Base-by-base conservation (phyloP, 768 basidiomycete genomes). In the Boletus subparvulus region DNA sequence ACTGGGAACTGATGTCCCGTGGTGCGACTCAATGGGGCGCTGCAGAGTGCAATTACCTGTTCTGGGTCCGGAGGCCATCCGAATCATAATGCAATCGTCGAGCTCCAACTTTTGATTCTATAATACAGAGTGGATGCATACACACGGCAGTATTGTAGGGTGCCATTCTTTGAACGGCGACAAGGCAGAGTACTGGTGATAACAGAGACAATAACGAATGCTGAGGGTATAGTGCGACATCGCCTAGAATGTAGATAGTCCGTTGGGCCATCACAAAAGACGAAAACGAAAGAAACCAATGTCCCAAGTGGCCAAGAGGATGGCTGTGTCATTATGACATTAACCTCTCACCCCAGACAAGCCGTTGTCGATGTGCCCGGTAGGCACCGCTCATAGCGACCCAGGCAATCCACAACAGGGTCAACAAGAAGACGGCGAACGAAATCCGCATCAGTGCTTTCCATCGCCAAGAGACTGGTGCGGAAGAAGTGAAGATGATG, bases 51-150 rank as follows among this genome's bases (percentile, higher is more conserved):
- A 94, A 90, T 65, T 94, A 94, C 71, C 59, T 94, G 61, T 92
- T 94, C 71, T 94, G 92, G 91, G 87, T 86, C n/a, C 78, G 91
- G 26, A 89, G 85, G 61, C 89, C 92, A 14, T 48, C 3, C 14
- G 59, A 68, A 30, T 35, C 44, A 5, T 67, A 46, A 54, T 3
- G 8, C 21, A 44, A 45, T 14, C 50, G 2, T 19, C 19, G 14
- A 21, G 5, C 26, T 44, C 50, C 9, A 53, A 24, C 16, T 28
- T 41, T 52, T 35, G n/a, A 8, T 52, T 50, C 46, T 52, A 68
- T 39, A 39, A 54, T 69, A 67, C 60, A 68, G 41, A 17, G 32
- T 26, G 28, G 16, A 41, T 68, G 58, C 58, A 62, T 56, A 55
- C 55, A 54, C 21, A 61, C 49, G 53, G 28, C 46, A 35, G 37